Conservation (phyloP, 805 yeast genomes). For the Novakomyces olei region DNA sequence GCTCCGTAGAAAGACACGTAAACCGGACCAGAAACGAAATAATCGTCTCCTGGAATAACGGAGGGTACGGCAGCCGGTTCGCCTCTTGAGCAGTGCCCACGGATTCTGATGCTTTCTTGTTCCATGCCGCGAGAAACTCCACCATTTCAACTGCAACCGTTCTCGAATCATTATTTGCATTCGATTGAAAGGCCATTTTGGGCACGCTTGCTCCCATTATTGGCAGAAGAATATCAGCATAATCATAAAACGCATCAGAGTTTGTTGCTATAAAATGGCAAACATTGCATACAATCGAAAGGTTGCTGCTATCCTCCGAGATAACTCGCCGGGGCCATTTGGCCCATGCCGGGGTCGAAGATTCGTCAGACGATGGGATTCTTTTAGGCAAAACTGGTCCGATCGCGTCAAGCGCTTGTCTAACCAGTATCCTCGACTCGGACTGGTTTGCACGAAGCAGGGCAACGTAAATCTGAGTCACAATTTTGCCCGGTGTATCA, state of each 20-base stretch:
- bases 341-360: conserved; percentile 39
- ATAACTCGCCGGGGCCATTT: conserved; percentile 84
- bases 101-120: too few species aligned
- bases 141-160: too few species aligned
- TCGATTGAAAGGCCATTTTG: too few species aligned
- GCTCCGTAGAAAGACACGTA: conserved; percentile 64
- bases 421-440: conserved; percentile 64
- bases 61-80: too few species aligned
- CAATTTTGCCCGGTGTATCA: conserved; percentile 73
- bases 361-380: conserved; percentile 18
- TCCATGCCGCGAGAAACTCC: too few species aligned
- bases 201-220: conserved; percentile 35
- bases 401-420: conserved; percentile 65
- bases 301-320: conserved; percentile 69
- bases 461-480: conserved; percentile 82
- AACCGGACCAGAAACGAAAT: conserved; percentile 72
- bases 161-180: too few species aligned
- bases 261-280: conserved; percentile 17
- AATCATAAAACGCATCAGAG: neutral
- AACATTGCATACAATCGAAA: conserved; percentile 60
- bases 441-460: conserved; percentile 61
- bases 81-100: too few species aligned
- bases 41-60: conserved; percentile 62
- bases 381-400: conserved; percentile 64
- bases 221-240: too few species aligned